phyloP scores from a whole-genome alignment of 257 asterid species.

The Salvia rosmarinus region DNA sequence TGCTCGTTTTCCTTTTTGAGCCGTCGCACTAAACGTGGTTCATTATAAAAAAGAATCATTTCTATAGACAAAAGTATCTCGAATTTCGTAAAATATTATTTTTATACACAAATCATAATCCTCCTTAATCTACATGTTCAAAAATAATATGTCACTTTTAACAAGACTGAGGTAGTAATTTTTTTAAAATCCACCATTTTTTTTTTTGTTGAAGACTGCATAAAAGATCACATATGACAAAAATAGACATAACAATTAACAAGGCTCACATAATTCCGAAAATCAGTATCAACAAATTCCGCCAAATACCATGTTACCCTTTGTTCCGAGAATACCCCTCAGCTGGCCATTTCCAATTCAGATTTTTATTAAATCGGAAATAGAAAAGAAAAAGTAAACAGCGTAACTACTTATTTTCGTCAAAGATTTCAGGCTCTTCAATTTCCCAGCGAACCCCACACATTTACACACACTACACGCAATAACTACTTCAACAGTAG shows the following conservation, averaged over 20 bases:
- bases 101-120: too few relatives aligned
- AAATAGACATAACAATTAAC: not conserved
- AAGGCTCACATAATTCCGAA: not conserved
- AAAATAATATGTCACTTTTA: too few relatives aligned
- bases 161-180: too few relatives aligned
- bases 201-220: not conserved
- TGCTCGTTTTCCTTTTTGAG: too few relatives aligned
- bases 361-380: not conserved
- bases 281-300: not conserved
- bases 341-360: not conserved
- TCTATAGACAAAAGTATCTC: too few relatives aligned
- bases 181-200: too few relatives aligned
- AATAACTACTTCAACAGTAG: slow-evolving; percentile 15
- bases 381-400: not conserved
- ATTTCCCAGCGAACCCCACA: slow-evolving; percentile 22
- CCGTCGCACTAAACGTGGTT: too few relatives aligned
- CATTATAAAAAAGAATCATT: too few relatives aligned
- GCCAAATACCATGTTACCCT: not conserved
- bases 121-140: too few relatives aligned
- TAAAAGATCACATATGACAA: not conserved
- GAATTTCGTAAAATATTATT: too few relatives aligned
- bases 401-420: not conserved
- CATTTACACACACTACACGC: slow-evolving; percentile 15
- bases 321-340: not conserved
- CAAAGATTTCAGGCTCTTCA: slow-evolving; percentile 25